A percentile compares a stretch with the other conserved stretches of the same genome.
These are phyloP conservation scores for Oemleria cerasiformis DNA, from an alignment of 306 rosid genomes.

Conservation along the genomic window DNA sequence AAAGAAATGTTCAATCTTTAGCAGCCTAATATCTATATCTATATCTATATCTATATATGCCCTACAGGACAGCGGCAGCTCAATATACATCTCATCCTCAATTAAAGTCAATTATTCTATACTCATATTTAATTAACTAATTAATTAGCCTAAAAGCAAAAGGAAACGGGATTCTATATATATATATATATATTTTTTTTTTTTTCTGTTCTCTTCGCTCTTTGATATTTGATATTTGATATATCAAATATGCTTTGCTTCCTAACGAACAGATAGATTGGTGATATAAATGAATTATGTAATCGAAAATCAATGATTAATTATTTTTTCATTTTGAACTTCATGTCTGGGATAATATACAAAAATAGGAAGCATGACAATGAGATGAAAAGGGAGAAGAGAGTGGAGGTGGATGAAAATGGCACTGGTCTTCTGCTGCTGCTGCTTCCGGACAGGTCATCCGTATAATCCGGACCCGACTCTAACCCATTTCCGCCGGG, in stretches of 20 bases:
- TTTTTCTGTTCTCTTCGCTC: not conserved
- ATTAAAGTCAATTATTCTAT: not conserved
- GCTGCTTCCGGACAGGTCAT: constrained; percentile 50
- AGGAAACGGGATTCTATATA: not conserved
- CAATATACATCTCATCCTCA: not conserved
- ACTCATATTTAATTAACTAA: not conserved
- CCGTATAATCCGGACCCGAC: constrained; percentile 45
- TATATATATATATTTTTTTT: not conserved
- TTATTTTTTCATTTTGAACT: constrained; percentile 13
- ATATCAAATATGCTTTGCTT: not conserved
- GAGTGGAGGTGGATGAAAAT: constrained; percentile 10
- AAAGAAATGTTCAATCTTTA: too few species aligned
- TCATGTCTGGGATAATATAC: constrained; percentile 7
- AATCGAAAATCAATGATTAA: not conserved
- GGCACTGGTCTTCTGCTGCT: constrained; percentile 3
- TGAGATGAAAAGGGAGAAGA: constrained; percentile 24
- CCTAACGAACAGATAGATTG: not conserved
- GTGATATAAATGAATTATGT: not conserved
- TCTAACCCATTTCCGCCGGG: constrained; percentile 24
- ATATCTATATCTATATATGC: too few species aligned
- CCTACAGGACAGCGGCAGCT: too few species aligned
- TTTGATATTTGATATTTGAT: not conserved
- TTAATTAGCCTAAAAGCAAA: not conserved
- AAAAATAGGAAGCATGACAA: constrained; percentile 24
- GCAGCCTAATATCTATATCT: too few species aligned